Evolutionary conservation across 805 yeast genomes (phyloP).

Genomic region (Barnettozyma botsteinii): DNA sequence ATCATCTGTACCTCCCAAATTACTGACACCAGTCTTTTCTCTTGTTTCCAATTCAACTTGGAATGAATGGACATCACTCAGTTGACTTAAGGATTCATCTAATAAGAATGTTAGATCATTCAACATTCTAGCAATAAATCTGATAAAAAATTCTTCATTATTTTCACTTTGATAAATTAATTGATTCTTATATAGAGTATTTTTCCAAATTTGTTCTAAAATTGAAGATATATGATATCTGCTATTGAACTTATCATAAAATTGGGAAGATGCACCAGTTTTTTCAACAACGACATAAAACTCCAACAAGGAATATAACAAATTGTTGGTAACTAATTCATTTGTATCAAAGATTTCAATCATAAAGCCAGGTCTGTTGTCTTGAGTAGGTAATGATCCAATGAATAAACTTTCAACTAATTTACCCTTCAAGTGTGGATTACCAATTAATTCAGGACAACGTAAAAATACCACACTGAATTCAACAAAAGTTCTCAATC

Average conservation of each 20-base stretch:
- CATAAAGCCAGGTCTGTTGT: constrained; percentile 67
- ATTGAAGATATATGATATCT: constrained; percentile 83
- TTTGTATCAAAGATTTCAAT: constrained; percentile 58
- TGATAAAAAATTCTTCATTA: constrained; percentile 78
- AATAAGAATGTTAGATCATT: constrained; percentile 89
- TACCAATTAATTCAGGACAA: constrained; percentile 79
- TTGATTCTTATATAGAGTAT: constrained; percentile 60
- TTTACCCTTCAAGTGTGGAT: constrained; percentile 88
- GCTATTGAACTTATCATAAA: constrained; percentile 91
- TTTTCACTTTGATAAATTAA: constrained; percentile 59
- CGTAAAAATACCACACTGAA: constrained; percentile 70
- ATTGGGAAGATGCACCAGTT: constrained; percentile 92
- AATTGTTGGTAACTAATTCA: constrained; percentile 52
- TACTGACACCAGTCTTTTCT: constrained; percentile 23
- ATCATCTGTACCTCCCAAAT: constrained; percentile 49
- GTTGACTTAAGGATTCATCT: constrained; percentile 82
- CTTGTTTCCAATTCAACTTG: constrained; percentile 60
- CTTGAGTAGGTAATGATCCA: constrained; percentile 58
- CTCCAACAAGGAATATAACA: constrained; percentile 79
- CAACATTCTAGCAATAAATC: constrained; percentile 90
- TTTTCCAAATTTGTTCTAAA: constrained; percentile 77
- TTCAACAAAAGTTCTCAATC: constrained; percentile 56
- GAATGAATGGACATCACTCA: constrained; percentile 68
- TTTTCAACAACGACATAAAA: constrained; percentile 93
- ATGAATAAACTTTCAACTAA: constrained; percentile 73